phyloP scores from a whole-genome alignment of 176 grass and related monocot genomes.

The Microstegium vimineum region DNA sequence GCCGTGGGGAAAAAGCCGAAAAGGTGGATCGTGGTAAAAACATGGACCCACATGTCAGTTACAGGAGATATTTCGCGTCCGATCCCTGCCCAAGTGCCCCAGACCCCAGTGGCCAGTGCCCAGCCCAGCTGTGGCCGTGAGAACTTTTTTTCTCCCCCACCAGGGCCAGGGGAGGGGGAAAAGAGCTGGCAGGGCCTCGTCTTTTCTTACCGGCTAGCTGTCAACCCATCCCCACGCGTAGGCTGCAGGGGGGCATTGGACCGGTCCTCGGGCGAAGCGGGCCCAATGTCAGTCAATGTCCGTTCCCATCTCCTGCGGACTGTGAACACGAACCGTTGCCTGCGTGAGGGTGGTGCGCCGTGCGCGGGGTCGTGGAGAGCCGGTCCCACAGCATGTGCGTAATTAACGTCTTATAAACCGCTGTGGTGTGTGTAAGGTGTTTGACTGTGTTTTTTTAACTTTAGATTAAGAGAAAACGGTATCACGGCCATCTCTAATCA shows the following conservation, averaged over 20 bases:
- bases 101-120: too few relatives aligned
- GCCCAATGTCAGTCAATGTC: constrained; percentile 25
- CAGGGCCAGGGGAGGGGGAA: too few relatives aligned
- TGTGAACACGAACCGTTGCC: neutral
- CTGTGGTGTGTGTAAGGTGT: neutral
- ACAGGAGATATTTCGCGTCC: neutral
- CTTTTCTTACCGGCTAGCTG: constrained; percentile 21
- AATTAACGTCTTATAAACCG: neutral
- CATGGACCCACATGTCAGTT: neutral
- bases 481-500: neutral
- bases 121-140: neutral
- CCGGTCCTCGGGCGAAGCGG: neutral
- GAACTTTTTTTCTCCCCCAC: neutral
- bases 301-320: neutral
- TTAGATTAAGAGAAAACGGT: neutral
- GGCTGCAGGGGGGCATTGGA: neutral
- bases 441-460: neutral
- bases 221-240: neutral
- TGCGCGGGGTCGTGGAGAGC: neutral
- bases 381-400: neutral
- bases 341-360: neutral
- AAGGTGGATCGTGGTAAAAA: rapidly evolving
- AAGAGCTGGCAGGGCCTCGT: neutral
- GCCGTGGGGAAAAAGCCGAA: neutral
- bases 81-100: neutral